Evolutionary conservation across 352 stramenopile species (phyloP).

Genomic region (Phytophthora cryptogea): DNA sequence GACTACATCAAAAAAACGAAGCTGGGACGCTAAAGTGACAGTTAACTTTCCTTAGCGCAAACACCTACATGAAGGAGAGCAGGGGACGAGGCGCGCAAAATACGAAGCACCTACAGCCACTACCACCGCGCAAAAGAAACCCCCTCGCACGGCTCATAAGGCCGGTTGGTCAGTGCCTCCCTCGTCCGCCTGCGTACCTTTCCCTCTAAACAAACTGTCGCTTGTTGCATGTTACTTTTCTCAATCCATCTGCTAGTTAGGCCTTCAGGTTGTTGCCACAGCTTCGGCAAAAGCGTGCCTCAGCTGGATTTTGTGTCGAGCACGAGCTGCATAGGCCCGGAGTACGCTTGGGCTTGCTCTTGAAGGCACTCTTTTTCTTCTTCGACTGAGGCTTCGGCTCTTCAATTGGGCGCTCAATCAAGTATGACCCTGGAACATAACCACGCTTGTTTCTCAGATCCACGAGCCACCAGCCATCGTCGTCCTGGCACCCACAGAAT

Average conservation of each 20-base stretch:
- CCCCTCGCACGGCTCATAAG: slow-evolving; percentile 32
- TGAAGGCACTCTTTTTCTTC: slow-evolving; percentile 39
- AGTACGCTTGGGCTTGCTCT: slow-evolving; percentile 35
- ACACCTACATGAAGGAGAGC: slow-evolving; percentile 31
- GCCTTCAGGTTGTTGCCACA: slow-evolving; percentile 77
- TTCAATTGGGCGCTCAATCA: slow-evolving; percentile 72
- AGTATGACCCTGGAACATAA: slow-evolving; percentile 83
- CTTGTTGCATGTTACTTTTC: slow-evolving; percentile 31
- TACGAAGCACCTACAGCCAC: slow-evolving; percentile 23
- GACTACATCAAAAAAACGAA: slow-evolving; percentile 5
- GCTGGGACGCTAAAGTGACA: slow-evolving; percentile 28
- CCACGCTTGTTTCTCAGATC: slow-evolving; percentile 68
- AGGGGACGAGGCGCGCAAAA: slow-evolving; percentile 22
- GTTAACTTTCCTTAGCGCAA: slow-evolving; percentile 36
- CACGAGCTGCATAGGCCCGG: slow-evolving; percentile 74
- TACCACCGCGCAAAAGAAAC: slow-evolving; percentile 18
- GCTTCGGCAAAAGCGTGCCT: slow-evolving; percentile 80
- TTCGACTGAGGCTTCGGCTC: slow-evolving; percentile 39
- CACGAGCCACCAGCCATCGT: slow-evolving; percentile 87
- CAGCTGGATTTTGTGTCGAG: slow-evolving; percentile 70
- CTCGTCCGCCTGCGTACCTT: slow-evolving; percentile 18
- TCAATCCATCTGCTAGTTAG: slow-evolving; percentile 32
- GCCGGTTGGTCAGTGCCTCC: slow-evolving; percentile 20
- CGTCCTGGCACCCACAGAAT: slow-evolving; percentile 41
- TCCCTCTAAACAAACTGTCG: slow-evolving; percentile 36